A percentile compares a stretch with the other conserved stretches of the same genome.
phyloP scores from a whole-genome alignment of 2,329 filamentous ascomycete species.

The Ophiosphaerella narmari region DNA sequence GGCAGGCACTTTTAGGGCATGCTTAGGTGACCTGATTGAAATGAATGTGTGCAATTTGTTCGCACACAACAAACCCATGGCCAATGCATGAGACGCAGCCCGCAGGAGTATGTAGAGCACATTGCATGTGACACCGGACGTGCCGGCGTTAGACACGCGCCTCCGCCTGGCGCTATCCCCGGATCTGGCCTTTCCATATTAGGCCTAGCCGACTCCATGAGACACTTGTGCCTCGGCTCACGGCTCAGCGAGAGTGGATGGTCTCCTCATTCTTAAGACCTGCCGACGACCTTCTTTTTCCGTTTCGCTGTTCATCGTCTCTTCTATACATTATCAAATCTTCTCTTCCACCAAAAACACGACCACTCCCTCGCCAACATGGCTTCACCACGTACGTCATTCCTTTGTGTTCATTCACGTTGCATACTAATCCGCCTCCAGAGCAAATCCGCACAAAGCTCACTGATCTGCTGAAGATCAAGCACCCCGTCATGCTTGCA shows the following conservation, averaged over 20 bases:
- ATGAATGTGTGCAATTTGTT: neutral
- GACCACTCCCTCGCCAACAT: slow-evolving; percentile 49
- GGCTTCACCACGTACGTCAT: slow-evolving; percentile 77
- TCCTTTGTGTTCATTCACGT: slow-evolving; percentile 20
- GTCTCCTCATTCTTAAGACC: slow-evolving; percentile 29
- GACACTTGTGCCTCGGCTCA: slow-evolving; percentile 31
- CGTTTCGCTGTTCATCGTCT: slow-evolving; percentile 4
- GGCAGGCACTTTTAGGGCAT: neutral
- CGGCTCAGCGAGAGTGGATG: slow-evolving; percentile 21
- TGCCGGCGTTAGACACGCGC: slow-evolving; percentile 6
- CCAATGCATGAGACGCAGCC: neutral
- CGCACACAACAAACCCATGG: slow-evolving; percentile 7
- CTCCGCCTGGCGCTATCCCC: slow-evolving; percentile 12
- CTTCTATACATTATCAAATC: slow-evolving; percentile 3
- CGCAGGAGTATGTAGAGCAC: neutral
- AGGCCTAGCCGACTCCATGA: slow-evolving; percentile 18
- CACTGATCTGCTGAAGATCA: slow-evolving; percentile 97
- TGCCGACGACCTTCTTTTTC: slow-evolving; percentile 11
- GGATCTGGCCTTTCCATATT: slow-evolving; percentile 10
- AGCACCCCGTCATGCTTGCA: slow-evolving; percentile 92
- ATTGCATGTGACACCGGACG: slow-evolving; percentile 22
- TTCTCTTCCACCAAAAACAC: neutral
- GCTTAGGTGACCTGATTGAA: neutral
- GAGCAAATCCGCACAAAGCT: slow-evolving; percentile 88
- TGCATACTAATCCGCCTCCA: slow-evolving; percentile 47